A percentile compares a stretch with the other conserved stretches of the same genome.
These are phyloP conservation scores for Pulveroboletus ravenelii DNA, from an alignment of 768 basidiomycete genomes.

Conservation along the genomic window DNA sequence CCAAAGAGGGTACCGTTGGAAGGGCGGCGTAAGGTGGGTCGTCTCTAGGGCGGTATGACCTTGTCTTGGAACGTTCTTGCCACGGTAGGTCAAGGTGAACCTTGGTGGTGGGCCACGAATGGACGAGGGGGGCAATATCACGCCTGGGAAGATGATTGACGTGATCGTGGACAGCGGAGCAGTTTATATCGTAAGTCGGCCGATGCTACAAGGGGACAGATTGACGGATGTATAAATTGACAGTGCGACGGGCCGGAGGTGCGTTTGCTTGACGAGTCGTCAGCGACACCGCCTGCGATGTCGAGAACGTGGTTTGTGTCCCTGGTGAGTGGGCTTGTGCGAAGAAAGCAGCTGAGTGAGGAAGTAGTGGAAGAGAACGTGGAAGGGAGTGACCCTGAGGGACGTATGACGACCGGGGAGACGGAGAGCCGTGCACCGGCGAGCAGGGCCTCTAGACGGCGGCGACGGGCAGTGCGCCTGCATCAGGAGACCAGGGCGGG, in stretches of 20 bases:
- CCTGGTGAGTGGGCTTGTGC: constrained; percentile 30
- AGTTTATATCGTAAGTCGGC: constrained; percentile 66
- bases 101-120: constrained; percentile 47
- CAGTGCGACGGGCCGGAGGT: constrained; percentile 61
- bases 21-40: constrained; percentile 63
- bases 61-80: constrained; percentile 6
- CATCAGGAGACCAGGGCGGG: constrained; percentile 24
- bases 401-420: constrained; percentile 32
- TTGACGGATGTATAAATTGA: constrained; percentile 8
- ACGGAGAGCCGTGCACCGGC: constrained; percentile 35
- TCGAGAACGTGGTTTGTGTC: constrained; percentile 66
- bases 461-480: constrained; percentile 54
- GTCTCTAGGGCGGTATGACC: not conserved
- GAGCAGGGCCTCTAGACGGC: constrained; percentile 54
- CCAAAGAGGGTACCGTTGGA: constrained; percentile 60
- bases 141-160: constrained; percentile 56
- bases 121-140: constrained; percentile 54
- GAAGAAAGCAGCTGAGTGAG: constrained; percentile 20
- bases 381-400: constrained; percentile 42
- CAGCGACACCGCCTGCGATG: constrained; percentile 54
- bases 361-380: constrained; percentile 31
- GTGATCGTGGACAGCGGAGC: constrained; percentile 75
- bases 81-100: constrained; percentile 65
- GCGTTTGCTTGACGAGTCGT: constrained; percentile 53
- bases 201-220: constrained; percentile 7